A percentile compares a stretch with the other conserved stretches of the same genome.
phyloP scores from a whole-genome alignment of 1,139 yeast species.

The Diutina ranongensis region DNA sequence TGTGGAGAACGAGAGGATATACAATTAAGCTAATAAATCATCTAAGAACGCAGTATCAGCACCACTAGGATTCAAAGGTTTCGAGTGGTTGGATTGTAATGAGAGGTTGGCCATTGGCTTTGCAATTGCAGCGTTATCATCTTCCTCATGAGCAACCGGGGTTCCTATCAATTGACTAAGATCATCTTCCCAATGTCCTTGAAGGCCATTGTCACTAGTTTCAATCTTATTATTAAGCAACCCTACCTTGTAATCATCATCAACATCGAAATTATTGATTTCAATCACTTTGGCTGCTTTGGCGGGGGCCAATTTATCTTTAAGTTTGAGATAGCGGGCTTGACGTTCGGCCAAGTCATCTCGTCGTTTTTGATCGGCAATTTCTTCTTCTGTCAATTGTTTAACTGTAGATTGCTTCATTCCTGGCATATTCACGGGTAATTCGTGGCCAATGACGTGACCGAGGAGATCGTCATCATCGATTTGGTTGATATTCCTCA shows the following conservation, averaged over 20 bases:
- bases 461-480: background rate
- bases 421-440: background rate
- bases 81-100: background rate
- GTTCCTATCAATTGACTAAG: background rate
- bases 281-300: background rate
- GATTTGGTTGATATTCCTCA: background rate
- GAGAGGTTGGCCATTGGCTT: too few species aligned
- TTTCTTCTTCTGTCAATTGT: background rate
- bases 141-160: background rate
- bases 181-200: background rate
- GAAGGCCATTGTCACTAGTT: background rate
- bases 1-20: background rate
- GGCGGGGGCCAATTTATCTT: background rate
- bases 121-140: background rate
- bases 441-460: background rate
- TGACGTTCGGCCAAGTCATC: background rate
- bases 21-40: background rate
- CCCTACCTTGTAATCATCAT: background rate
- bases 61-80: background rate
- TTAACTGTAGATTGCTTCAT: background rate
- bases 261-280: background rate
- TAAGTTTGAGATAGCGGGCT: background rate
- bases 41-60: constrained; percentile 1
- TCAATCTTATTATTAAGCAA: background rate
- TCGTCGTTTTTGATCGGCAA: background rate